A percentile compares a stretch with the other conserved stretches of the same genome.
phyloP scores from a whole-genome alignment of 108 stramenopile species.

The Nitzschia inconspicua region DNA sequence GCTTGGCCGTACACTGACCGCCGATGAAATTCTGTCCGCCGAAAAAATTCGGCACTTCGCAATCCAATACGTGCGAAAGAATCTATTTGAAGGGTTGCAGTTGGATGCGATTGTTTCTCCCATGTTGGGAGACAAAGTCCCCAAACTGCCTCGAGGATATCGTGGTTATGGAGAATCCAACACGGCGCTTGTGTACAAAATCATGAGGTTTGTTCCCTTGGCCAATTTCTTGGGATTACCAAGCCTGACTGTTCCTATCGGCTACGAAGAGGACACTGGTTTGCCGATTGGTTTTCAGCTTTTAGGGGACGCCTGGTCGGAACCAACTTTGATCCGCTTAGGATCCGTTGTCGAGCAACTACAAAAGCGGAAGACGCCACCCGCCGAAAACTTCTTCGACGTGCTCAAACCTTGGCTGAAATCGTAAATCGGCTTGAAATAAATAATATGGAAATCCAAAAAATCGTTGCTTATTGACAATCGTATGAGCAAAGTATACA shows the following conservation, averaged over 20 bases:
- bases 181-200: background rate
- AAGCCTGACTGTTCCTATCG: background rate
- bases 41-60: slow-evolving; percentile 44
- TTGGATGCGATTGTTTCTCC: slow-evolving; percentile 43
- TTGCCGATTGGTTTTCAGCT: slow-evolving; percentile 13
- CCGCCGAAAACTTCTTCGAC: slow-evolving; percentile 1
- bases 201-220: slow-evolving; percentile 7
- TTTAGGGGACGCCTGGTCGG: slow-evolving; percentile 12
- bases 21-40: slow-evolving; percentile 42
- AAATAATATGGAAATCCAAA: no score
- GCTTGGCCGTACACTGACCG: slow-evolving; percentile 35
- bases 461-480: no score
- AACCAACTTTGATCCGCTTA: background rate
- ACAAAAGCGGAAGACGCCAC: background rate
- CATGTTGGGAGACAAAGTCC: background rate
- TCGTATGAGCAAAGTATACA: no score
- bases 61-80: slow-evolving; percentile 23
- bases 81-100: slow-evolving; percentile 17
- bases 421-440: no score
- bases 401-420: slow-evolving; percentile 3
- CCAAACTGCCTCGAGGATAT: background rate
- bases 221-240: slow-evolving; percentile 18
- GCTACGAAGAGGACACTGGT: slow-evolving; percentile 6
- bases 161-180: slow-evolving; percentile 4
- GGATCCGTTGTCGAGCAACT: background rate